Percentiles rank a stretch among this genome's conserved stretches.
phyloP scores from a whole-genome alignment of 176 grass and related monocot species.

The Microstegium vimineum region DNA sequence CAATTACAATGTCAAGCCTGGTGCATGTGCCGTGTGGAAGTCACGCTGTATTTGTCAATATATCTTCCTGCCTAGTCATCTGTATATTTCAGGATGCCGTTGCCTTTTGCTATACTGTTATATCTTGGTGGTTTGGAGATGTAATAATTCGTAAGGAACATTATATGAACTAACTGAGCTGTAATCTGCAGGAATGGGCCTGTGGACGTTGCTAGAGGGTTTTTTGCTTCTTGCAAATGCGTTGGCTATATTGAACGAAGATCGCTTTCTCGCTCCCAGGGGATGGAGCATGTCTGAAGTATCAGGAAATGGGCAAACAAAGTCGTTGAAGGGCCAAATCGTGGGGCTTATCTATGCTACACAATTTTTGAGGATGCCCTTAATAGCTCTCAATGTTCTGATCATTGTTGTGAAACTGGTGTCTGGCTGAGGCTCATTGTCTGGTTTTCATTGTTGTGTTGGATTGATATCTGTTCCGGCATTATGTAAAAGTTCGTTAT shows the following conservation, averaged over 20 bases:
- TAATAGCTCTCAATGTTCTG: constrained; percentile 83
- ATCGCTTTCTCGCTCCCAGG: constrained; percentile 67
- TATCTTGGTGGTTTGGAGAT: background rate
- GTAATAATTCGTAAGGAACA: background rate
- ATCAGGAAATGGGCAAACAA: constrained; percentile 63
- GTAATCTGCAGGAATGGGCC: constrained; percentile 51
- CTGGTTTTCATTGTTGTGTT: background rate
- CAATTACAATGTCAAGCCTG: background rate
- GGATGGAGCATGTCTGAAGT: constrained; percentile 90
- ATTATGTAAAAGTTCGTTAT: constrained; percentile 34
- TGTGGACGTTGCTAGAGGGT: constrained; percentile 75
- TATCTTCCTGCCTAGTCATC: background rate
- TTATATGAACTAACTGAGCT: constrained; percentile 25
- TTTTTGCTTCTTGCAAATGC: constrained; percentile 76
- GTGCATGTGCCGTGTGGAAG: background rate
- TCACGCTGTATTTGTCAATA: background rate
- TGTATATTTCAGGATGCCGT: background rate
- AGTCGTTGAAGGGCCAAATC: constrained; percentile 73
- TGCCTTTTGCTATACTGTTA: background rate
- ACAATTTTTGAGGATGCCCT: constrained; percentile 68
- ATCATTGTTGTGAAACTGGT: constrained; percentile 74
- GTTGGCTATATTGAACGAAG: constrained; percentile 80
- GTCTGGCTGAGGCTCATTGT: constrained; percentile 48
- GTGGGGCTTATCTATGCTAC: constrained; percentile 76
- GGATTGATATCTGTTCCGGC: constrained; percentile 5